phyloP scores from a whole-genome alignment of 73 alveolate species.

The Halteria grandinella region DNA sequence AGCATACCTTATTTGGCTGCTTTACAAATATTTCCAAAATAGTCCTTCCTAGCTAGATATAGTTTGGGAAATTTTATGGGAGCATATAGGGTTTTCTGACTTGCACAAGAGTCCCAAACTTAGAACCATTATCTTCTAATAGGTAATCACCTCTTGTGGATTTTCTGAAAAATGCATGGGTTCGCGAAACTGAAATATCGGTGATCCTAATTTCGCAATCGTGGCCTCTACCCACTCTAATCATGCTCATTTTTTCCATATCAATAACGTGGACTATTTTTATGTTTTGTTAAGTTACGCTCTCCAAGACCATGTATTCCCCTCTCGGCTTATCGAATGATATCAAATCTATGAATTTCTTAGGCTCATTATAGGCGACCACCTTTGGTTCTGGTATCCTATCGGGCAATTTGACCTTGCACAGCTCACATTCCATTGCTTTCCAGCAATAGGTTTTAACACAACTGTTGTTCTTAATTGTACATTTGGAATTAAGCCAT shows the following conservation, averaged over 20 bases:
- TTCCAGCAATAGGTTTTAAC: conserved; percentile 72
- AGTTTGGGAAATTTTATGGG: too few species aligned
- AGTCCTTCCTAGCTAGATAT: too few species aligned
- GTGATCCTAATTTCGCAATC: conserved; percentile 74
- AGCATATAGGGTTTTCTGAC: too few species aligned
- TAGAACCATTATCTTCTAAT: conserved; percentile 82
- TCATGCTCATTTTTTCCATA: conserved; percentile 56
- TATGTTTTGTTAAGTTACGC: conserved; percentile 66
- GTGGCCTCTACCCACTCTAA: conserved; percentile 84
- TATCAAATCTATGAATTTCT: conserved; percentile 45
- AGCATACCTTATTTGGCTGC: background rate
- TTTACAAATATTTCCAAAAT: conserved; percentile 16
- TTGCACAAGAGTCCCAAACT: conserved; percentile 86
- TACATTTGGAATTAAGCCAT: conserved; percentile 65
- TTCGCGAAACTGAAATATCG: conserved; percentile 83
- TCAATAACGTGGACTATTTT: conserved; percentile 76
- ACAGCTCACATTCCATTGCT: conserved; percentile 82
- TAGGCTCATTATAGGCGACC: background rate
- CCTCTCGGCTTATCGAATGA: conserved; percentile 58
- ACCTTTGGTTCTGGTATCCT: too few species aligned
- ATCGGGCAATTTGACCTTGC: conserved; percentile 81
- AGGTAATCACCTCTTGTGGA: conserved; percentile 49
- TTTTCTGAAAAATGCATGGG: conserved; percentile 71
- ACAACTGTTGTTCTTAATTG: conserved; percentile 4
- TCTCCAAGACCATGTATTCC: conserved; percentile 71